A percentile compares a stretch with the other conserved stretches of the same genome.
Conservation (phyloP, 2,329 filamentous ascomycete genomes). For the Xylariales sp. region DNA sequence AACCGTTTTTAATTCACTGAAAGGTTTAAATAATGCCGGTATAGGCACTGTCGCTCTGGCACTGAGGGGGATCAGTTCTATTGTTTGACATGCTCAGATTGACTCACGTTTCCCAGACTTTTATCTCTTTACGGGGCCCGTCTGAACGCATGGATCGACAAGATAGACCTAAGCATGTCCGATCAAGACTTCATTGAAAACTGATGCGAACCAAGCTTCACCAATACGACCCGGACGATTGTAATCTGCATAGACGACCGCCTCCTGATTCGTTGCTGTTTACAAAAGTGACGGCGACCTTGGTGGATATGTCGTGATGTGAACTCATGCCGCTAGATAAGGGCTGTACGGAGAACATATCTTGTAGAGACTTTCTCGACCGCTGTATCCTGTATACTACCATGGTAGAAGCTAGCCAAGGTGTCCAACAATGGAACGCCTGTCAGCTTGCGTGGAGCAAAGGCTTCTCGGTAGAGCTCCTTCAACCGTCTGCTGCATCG, state of each 20-base stretch:
- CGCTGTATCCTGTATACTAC: constrained; percentile 26
- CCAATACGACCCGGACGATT: constrained; percentile 22
- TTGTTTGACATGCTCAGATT: neutral
- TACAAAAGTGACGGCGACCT: constrained; percentile 22
- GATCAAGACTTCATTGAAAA: neutral
- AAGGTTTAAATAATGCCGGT: constrained; percentile 24
- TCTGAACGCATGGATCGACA: constrained; percentile 23
- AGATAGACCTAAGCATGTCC: constrained; percentile 14
- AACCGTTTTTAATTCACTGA: constrained; percentile 18
- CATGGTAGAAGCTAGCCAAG: constrained; percentile 24
- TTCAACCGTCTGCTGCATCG: constrained; percentile 25
- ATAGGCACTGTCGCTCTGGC: constrained; percentile 24
- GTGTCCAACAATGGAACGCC: constrained; percentile 23
- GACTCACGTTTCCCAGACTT: constrained; percentile 27
- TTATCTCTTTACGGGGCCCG: constrained; percentile 21
- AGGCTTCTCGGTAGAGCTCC: constrained; percentile 23
- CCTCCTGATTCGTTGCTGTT: constrained; percentile 16
- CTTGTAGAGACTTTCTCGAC: constrained; percentile 19
- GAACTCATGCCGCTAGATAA: constrained; percentile 23
- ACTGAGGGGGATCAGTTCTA: constrained; percentile 12
- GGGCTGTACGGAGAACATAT: constrained; percentile 22
- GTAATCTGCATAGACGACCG: constrained; percentile 26
- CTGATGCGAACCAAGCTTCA: constrained; percentile 14
- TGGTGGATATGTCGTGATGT: constrained; percentile 17
- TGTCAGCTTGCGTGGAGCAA: constrained; percentile 22